A percentile compares a stretch with the other conserved stretches of the same genome.
Conservation (phyloP, 2,329 filamentous ascomycete species). For the Curvularia sp. region DNA sequence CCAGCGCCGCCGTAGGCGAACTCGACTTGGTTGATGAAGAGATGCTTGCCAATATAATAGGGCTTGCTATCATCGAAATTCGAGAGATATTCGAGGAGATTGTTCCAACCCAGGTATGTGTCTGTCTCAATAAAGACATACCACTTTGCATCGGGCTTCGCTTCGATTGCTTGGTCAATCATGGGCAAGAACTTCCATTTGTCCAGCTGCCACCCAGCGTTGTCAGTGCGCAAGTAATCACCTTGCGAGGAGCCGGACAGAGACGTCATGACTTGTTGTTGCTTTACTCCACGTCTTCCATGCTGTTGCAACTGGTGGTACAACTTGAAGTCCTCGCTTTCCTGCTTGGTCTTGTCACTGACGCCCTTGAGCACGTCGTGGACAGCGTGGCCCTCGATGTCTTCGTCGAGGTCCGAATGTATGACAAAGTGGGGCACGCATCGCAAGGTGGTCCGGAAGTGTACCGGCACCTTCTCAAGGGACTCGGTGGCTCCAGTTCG, state of each 20-base stretch:
- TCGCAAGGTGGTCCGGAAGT: constrained; percentile 63
- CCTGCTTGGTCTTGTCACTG: constrained; percentile 45
- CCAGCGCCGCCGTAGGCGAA: constrained; percentile 58
- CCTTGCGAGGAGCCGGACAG: constrained; percentile 46
- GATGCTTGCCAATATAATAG: constrained; percentile 55
- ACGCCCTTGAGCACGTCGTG: constrained; percentile 58
- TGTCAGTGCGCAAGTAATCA: constrained; percentile 47
- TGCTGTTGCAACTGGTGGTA: constrained; percentile 59
- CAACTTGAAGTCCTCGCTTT: constrained; percentile 60
- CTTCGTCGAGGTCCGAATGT: constrained; percentile 66
- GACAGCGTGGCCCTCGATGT: constrained; percentile 59
- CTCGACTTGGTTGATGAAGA: constrained; percentile 54
- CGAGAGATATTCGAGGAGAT: constrained; percentile 51
- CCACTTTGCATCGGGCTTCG: constrained; percentile 49
- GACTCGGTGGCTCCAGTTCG: constrained; percentile 68
- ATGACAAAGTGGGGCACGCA: constrained; percentile 64
- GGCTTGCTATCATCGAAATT: constrained; percentile 50
- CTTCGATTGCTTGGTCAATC: constrained; percentile 57
- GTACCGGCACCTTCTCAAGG: constrained; percentile 63
- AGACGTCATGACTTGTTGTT: constrained; percentile 39
- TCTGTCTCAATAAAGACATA: constrained; percentile 51
- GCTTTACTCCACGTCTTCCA: constrained; percentile 54
- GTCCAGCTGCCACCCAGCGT: constrained; percentile 61
- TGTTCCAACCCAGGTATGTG: constrained; percentile 49
- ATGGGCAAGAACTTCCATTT: constrained; percentile 68